A percentile compares a stretch with the other conserved stretches of the same genome.
Evolutionary conservation across 2,329 filamentous ascomycete species (phyloP).

Genomic region (Emmonsiellopsis sp.): DNA sequence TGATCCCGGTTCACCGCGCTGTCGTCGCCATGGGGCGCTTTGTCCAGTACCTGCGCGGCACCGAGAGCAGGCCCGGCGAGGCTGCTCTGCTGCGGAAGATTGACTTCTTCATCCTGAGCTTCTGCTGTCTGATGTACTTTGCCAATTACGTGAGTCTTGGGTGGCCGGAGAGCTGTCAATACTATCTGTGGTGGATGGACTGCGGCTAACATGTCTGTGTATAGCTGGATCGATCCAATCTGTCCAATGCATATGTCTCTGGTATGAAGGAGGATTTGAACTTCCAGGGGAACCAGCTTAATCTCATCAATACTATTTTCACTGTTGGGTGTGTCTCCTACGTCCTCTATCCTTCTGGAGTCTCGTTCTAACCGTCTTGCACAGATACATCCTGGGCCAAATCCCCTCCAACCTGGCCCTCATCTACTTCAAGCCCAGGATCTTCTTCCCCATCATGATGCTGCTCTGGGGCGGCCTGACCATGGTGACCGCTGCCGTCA

Average conservation of each 20-base stretch:
- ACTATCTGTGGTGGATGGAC: background rate
- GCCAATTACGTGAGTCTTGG: constrained; percentile 25
- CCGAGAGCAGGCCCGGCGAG: constrained; percentile 11
- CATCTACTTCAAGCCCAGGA: constrained; percentile 17
- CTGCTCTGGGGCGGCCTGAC: constrained; percentile 23
- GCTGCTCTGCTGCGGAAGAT: constrained; percentile 37
- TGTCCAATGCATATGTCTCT: constrained; percentile 33
- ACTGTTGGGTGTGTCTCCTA: constrained; percentile 28
- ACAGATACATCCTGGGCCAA: constrained; percentile 34
- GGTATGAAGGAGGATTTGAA: constrained; percentile 28
- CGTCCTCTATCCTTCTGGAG: background rate
- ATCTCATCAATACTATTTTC: constrained; percentile 31
- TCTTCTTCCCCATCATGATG: constrained; percentile 22
- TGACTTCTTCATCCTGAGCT: constrained; percentile 38
- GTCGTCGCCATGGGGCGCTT: constrained; percentile 5
- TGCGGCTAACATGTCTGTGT: background rate
- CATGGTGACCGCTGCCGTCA: constrained; percentile 20
- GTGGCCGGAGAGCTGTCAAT: background rate
- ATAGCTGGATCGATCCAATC: constrained; percentile 32
- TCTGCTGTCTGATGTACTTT: constrained; percentile 38
- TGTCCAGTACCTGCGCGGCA: constrained; percentile 10
- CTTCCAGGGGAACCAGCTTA: constrained; percentile 28
- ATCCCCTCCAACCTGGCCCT: constrained; percentile 33
- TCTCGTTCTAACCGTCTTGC: constrained; percentile 7
- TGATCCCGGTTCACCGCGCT: background rate